Evolutionary conservation across 768 basidiomycete species (phyloP).

Genomic region (Phaeotremella skinneri): DNA sequence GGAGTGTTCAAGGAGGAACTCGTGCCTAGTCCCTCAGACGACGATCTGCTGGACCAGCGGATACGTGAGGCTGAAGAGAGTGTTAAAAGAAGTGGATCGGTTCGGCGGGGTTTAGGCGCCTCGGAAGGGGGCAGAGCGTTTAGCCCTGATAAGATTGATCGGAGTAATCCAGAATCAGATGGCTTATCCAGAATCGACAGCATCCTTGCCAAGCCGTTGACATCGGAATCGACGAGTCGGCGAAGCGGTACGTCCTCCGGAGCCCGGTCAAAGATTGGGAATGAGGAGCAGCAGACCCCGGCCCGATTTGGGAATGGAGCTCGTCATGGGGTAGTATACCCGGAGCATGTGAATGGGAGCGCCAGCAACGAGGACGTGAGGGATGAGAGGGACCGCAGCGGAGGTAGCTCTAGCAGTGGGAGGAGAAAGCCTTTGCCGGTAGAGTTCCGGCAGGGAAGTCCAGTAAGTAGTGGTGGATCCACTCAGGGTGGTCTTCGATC

Average conservation of each 20-base stretch:
- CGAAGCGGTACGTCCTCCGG: slow-evolving; percentile 15
- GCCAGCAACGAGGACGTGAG: slow-evolving; percentile 11
- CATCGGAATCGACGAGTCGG: slow-evolving; percentile 4
- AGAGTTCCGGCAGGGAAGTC: slow-evolving; percentile 28
- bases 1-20: neutral
- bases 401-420: slow-evolving; percentile 33
- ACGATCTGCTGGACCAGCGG: slow-evolving; percentile 14
- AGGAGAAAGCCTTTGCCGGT: slow-evolving; percentile 34
- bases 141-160: neutral
- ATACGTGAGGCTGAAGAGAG: slow-evolving; percentile 23
- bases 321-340: no score
- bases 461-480: slow-evolving; percentile 18
- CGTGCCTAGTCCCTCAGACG: neutral
- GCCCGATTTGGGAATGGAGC: neutral
- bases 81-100: slow-evolving; percentile 6
- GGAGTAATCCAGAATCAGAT: neutral
- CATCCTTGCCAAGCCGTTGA: slow-evolving; percentile 10
- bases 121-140: neutral
- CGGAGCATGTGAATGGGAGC: no score
- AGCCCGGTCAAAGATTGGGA: neutral
- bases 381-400: slow-evolving; percentile 30
- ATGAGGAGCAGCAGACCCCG: slow-evolving; percentile 1
- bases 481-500: neutral
- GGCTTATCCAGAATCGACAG: neutral
- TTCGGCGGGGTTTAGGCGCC: neutral